Evolutionary conservation across 2,329 filamentous ascomycete species (phyloP).

Genomic region (Neofusicoccum parvum): DNA sequence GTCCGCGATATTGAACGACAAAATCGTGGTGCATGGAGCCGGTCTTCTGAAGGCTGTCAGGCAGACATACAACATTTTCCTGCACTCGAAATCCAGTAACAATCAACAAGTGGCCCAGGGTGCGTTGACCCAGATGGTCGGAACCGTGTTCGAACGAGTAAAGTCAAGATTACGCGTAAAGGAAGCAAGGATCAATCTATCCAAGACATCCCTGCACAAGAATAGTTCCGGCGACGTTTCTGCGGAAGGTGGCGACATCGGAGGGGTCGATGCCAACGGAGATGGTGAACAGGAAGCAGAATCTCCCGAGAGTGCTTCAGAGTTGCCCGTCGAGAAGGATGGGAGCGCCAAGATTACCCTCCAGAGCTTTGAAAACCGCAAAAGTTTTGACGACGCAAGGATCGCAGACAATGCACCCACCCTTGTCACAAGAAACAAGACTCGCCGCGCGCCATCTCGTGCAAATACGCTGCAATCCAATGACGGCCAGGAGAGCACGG

Average conservation of each 20-base stretch:
- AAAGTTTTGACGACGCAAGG: slow-evolving; percentile 65
- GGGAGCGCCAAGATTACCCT: slow-evolving; percentile 63
- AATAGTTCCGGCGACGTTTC: slow-evolving; percentile 37
- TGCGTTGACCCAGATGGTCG: slow-evolving; percentile 96
- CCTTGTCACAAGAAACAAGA: slow-evolving; percentile 63
- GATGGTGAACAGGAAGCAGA: slow-evolving; percentile 38
- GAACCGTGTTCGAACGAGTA: slow-evolving; percentile 95
- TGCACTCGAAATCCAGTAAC: slow-evolving; percentile 87
- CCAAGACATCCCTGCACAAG: slow-evolving; percentile 46
- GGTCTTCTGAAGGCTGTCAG: slow-evolving; percentile 94
- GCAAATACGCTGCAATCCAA: neutral
- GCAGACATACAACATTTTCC: slow-evolving; percentile 98
- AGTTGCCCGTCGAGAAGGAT: slow-evolving; percentile 49
- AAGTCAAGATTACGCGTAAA: slow-evolving; percentile 85
- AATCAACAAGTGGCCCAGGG: slow-evolving; percentile 98
- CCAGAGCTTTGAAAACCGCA: slow-evolving; percentile 69
- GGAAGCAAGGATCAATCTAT: slow-evolving; percentile 68
- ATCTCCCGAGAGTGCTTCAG: slow-evolving; percentile 41
- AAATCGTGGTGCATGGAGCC: slow-evolving; percentile 96
- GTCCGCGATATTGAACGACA: slow-evolving; percentile 95
- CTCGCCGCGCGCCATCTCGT: slow-evolving; percentile 14
- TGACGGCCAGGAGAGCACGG: slow-evolving; percentile 30
- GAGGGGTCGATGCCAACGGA: slow-evolving; percentile 42
- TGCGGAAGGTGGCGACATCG: slow-evolving; percentile 31
- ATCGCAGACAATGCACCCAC: slow-evolving; percentile 70